phyloP scores from a whole-genome alignment of 306 rosid species.

The Rosa persica region DNA sequence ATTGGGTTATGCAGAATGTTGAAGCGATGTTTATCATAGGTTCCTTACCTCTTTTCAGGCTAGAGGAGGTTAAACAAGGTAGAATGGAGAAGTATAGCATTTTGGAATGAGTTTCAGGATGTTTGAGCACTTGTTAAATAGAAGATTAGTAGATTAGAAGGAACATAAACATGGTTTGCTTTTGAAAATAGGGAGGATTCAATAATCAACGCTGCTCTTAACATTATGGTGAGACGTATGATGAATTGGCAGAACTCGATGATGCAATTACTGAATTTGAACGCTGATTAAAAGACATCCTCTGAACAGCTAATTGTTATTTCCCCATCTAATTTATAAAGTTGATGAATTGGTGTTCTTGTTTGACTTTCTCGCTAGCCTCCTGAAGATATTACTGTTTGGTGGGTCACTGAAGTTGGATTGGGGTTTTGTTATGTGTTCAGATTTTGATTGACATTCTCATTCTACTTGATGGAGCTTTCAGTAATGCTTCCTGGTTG shows the following conservation, averaged over 20 bases:
- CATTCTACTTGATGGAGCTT: constrained; percentile 31
- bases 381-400: constrained; percentile 25
- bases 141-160: constrained; percentile 25
- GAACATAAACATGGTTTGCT: constrained; percentile 19
- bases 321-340: constrained; percentile 3
- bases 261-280: neutral
- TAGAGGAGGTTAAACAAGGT: neutral
- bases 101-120: constrained; percentile 27
- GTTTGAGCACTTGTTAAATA: constrained; percentile 21
- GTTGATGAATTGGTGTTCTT: constrained; percentile 3
- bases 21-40: neutral
- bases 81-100: constrained; percentile 1
- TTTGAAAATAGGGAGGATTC: constrained; percentile 16
- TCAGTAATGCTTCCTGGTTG: constrained; percentile 2
- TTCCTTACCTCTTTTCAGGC: neutral
- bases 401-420: constrained; percentile 30
- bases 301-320: no score
- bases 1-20: constrained; percentile 20
- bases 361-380: constrained; percentile 13
- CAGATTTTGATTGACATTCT: constrained; percentile 26
- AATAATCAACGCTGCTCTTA: constrained; percentile 13
- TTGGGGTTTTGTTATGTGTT: constrained; percentile 29
- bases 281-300: neutral
- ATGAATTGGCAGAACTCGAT: constrained; percentile 11
- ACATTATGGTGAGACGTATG: constrained; percentile 14